Percentiles rank a stretch among this genome's conserved stretches.
phyloP scores from a whole-genome alignment of 2,329 filamentous ascomycete species.

The Alternaria infectoria region DNA sequence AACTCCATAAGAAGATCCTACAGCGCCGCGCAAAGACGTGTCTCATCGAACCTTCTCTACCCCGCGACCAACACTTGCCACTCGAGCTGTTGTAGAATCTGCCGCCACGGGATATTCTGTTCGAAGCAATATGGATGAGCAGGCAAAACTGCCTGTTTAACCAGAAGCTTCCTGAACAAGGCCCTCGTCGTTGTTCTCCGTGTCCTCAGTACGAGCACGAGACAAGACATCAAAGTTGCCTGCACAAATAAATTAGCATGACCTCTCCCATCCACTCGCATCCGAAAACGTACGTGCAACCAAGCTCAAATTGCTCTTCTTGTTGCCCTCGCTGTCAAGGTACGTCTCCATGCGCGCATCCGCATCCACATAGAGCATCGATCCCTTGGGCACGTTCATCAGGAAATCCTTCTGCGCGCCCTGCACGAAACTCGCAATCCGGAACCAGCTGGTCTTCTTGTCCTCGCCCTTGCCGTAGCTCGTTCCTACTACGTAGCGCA shows the following conservation, averaged over 20 bases:
- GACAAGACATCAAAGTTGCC: slow-evolving; percentile 45
- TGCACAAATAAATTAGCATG: slow-evolving; percentile 11
- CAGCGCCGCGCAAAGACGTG: slow-evolving; percentile 11
- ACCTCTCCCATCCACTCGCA: neutral
- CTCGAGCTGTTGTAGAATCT: neutral
- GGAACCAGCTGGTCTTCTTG: slow-evolving; percentile 84
- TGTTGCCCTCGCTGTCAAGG: slow-evolving; percentile 73
- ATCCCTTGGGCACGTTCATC: slow-evolving; percentile 78
- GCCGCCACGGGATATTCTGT: neutral
- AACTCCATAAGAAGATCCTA: slow-evolving; percentile 4
- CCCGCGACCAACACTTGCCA: neutral
- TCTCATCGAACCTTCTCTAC: neutral
- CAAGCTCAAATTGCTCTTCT: slow-evolving; percentile 69
- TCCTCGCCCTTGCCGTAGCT: slow-evolving; percentile 72
- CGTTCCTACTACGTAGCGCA: slow-evolving; percentile 79
- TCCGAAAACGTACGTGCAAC: slow-evolving; percentile 72
- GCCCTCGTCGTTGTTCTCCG: slow-evolving; percentile 42
- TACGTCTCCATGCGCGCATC: slow-evolving; percentile 70
- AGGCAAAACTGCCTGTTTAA: slow-evolving; percentile 12
- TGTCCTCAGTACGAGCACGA: slow-evolving; percentile 31
- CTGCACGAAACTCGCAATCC: slow-evolving; percentile 75
- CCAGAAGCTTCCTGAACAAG: slow-evolving; percentile 38
- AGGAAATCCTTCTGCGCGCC: slow-evolving; percentile 75
- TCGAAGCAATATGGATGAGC: neutral
- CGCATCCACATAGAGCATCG: slow-evolving; percentile 82